A percentile compares a stretch with the other conserved stretches of the same genome.
Evolutionary conservation across 495 filamentous ascomycete genomes (phyloP).

Genomic region (Penicillium canescens): DNA sequence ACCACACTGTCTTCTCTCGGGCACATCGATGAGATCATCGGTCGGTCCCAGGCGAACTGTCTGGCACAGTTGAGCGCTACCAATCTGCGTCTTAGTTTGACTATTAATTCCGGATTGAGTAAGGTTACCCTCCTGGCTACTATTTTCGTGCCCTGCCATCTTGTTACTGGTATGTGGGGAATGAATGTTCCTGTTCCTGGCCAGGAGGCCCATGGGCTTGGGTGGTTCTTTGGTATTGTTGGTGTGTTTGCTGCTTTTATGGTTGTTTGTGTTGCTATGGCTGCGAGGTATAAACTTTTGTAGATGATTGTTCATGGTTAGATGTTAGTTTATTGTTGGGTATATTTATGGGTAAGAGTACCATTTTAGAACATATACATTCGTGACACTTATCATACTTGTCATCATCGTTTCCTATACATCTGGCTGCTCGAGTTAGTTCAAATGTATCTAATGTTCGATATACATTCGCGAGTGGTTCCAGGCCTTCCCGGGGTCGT

Average conservation of each 20-base stretch:
- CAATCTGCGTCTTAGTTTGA: constrained; percentile 72
- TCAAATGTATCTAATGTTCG: no score
- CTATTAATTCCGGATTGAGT: constrained; percentile 73
- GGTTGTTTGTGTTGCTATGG: constrained; percentile 43
- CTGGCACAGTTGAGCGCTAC: constrained; percentile 88
- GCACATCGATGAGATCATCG: constrained; percentile 94
- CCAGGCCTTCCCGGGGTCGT: no score
- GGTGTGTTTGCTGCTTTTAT: constrained; percentile 62
- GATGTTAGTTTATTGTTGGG: neutral
- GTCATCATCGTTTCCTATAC: no score
- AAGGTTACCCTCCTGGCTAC: constrained; percentile 93
- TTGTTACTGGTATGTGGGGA: constrained; percentile 88
- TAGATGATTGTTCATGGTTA: neutral
- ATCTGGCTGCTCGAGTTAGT: no score
- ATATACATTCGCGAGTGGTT: no score
- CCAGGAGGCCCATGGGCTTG: constrained; percentile 48
- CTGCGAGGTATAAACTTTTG: constrained; percentile 29
- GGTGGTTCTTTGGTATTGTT: constrained; percentile 77
- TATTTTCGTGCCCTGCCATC: constrained; percentile 87
- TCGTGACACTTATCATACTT: no score
- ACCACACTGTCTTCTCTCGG: constrained; percentile 88
- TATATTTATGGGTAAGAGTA: neutral
- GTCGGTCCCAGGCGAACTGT: constrained; percentile 85
- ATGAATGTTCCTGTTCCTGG: constrained; percentile 94
- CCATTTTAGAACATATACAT: no score